Evolutionary conservation across 139 green algal species (phyloP).

Genomic region (Cymbomonas tetramitiformis): DNA sequence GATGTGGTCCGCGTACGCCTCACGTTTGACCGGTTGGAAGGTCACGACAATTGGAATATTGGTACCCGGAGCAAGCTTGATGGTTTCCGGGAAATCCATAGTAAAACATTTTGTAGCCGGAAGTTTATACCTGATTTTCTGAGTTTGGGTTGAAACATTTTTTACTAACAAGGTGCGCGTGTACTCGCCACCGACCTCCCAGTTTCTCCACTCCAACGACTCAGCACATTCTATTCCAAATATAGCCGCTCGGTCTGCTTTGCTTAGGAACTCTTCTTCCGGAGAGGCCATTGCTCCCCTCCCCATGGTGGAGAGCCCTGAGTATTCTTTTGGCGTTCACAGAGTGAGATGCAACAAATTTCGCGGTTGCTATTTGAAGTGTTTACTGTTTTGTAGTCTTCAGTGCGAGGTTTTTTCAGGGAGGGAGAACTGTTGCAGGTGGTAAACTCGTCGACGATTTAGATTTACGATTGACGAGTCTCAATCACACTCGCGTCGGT

Average conservation of each 20-base stretch:
- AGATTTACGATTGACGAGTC: no score
- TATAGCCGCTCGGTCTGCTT: conserved; percentile 11
- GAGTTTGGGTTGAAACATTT: conserved; percentile 42
- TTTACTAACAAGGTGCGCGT: conserved; percentile 38
- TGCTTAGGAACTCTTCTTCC: no score
- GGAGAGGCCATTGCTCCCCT: no score
- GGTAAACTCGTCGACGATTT: no score
- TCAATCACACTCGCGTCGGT: no score
- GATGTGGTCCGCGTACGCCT: conserved; percentile 41
- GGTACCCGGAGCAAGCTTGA: conserved; percentile 51
- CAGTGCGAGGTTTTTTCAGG: no score
- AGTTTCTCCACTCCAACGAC: conserved; percentile 44
- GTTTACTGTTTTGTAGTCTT: no score
- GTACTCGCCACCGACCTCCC: conserved; percentile 45
- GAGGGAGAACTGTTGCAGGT: no score
- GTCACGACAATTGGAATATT: conserved; percentile 26
- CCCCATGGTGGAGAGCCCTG: no score
- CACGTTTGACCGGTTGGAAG: conserved; percentile 40
- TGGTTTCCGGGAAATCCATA: conserved; percentile 53
- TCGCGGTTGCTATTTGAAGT: no score
- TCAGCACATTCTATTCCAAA: conserved; percentile 50
- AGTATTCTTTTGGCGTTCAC: no score
- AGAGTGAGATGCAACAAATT: no score
- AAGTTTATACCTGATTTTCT: conserved; percentile 44
- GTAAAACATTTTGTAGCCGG: conserved; percentile 45